Base-by-base conservation (phyloP, 2,329 filamentous ascomycete species). In the Clonostachys sp. region DNA sequence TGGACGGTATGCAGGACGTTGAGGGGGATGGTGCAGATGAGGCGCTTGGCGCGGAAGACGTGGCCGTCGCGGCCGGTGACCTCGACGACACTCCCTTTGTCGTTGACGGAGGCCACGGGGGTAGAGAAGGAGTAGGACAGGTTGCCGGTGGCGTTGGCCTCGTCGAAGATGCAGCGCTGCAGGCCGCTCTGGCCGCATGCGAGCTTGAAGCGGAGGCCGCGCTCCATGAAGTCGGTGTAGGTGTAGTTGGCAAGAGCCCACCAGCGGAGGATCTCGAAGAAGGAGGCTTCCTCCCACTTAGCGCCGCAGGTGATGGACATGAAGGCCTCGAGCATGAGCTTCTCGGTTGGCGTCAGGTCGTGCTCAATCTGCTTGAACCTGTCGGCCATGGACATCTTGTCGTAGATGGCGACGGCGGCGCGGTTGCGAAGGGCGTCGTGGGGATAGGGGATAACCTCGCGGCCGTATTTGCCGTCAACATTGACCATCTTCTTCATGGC, bases 281-380 rank as follows among this genome's bases (percentile, higher is more conserved):
- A 49, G 14, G 44, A 60, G 47, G 9, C 45, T 47, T 3, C 56
- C 61, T 7, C 59, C 62, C 2, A 50, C 50, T 16, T 57, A 57
- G 20, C 61, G 57, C 1, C 56, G 55, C 1, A 65, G 46, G 0
- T 62, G 51, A 1, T 57, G 53, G 10, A 51, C 50, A 0, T 64
- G 48, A 2, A 63, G 43, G 2, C 48, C 56, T 30, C 24, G 24
- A 30, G 24, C 24, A 30, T 30, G 24, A 30, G 24, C 20, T 50
- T 45, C 42, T 64, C 60, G 5, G 63, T 60, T 2, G 53, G 44
- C 1, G 56, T 60, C 8, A 66, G 58, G 12, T 56, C 52, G 33
- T 63, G 51, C 41, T 60, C 59, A 45, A 67, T 61, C 51, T 65
- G 48, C 5, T 57, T 51, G 17, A 54, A 45, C 2, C 63, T 45